Evolutionary conservation across 192 early-diverging fungal genomes (phyloP).

Genomic region (Cetraspora pellucida): DNA sequence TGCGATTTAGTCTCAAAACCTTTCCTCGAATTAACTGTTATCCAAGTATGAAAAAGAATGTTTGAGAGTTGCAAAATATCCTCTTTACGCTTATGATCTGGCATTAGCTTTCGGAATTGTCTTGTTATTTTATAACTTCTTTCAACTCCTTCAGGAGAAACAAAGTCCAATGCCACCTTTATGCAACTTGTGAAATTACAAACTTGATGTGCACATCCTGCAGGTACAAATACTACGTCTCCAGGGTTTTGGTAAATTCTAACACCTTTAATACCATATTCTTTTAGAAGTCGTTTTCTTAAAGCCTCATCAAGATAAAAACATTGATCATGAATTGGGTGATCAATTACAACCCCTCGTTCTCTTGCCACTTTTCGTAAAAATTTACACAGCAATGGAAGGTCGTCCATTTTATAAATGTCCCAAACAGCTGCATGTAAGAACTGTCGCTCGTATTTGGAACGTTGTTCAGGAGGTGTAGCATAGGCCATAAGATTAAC

Average conservation of each 20-base stretch:
- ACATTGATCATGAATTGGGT: constrained; percentile 71
- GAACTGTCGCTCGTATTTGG: background rate
- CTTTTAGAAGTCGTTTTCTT: constrained; percentile 43
- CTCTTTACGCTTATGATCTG: constrained; percentile 39
- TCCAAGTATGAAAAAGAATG: constrained; percentile 46
- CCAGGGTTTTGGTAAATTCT: constrained; percentile 70
- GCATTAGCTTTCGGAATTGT: constrained; percentile 52
- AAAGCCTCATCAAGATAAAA: constrained; percentile 59
- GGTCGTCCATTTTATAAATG: constrained; percentile 51
- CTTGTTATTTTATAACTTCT: constrained; percentile 47
- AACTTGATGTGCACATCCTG: constrained; percentile 77
- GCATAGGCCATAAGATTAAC: constrained; percentile 75
- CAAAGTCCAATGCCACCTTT: constrained; percentile 74
- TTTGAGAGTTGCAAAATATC: constrained; percentile 58
- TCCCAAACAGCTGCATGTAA: constrained; percentile 63
- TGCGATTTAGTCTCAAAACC: too few relatives aligned
- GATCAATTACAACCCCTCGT: constrained; percentile 31
- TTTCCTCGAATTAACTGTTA: too few relatives aligned
- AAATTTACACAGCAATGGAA: constrained; percentile 46
- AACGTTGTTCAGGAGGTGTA: background rate
- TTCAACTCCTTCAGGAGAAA: constrained; percentile 62
- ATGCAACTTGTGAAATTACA: constrained; percentile 66
- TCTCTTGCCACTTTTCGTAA: constrained; percentile 35
- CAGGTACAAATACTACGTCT: constrained; percentile 78
- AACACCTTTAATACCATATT: constrained; percentile 50